Evolutionary conservation across 768 basidiomycete species (phyloP).

Genomic region (Russula emetica): DNA sequence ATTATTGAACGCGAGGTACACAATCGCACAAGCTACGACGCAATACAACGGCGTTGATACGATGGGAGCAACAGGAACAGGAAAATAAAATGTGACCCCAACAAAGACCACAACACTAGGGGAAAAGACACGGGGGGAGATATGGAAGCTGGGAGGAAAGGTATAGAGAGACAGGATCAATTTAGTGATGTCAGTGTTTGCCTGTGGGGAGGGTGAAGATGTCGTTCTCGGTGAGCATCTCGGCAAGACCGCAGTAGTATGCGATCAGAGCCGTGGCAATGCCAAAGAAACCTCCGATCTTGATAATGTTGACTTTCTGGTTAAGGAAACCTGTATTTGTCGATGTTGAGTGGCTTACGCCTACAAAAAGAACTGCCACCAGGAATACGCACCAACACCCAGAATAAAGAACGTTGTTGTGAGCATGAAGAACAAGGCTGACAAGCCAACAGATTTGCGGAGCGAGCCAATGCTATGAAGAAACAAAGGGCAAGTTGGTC

Average conservation of each 20-base stretch:
- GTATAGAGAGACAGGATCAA: too few species aligned
- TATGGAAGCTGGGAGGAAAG: too few species aligned
- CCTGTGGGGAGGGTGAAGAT: conserved; percentile 43
- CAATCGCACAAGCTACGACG: too few species aligned
- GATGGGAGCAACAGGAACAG: too few species aligned
- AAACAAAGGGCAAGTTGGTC: too few species aligned
- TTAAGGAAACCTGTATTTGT: not conserved
- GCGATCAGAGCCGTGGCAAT: conserved; percentile 46
- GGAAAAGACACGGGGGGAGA: too few species aligned
- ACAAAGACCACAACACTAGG: too few species aligned
- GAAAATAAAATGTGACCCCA: too few species aligned
- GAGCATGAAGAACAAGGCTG: conserved; percentile 51
- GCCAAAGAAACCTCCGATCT: conserved; percentile 45
- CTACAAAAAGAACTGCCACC: not conserved
- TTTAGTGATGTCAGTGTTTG: not conserved
- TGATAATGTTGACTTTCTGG: conserved; percentile 25
- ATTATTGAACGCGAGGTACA: too few species aligned
- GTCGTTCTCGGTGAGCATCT: conserved; percentile 40
- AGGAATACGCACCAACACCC: conserved; percentile 36
- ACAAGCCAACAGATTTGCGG: conserved; percentile 47
- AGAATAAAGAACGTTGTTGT: conserved; percentile 50
- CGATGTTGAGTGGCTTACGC: not conserved
- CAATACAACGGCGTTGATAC: too few species aligned
- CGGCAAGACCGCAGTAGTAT: conserved; percentile 44
- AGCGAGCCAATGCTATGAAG: conserved; percentile 45